Evolutionary conservation across 768 basidiomycete species (phyloP).

Genomic region (Trametes cingulata): DNA sequence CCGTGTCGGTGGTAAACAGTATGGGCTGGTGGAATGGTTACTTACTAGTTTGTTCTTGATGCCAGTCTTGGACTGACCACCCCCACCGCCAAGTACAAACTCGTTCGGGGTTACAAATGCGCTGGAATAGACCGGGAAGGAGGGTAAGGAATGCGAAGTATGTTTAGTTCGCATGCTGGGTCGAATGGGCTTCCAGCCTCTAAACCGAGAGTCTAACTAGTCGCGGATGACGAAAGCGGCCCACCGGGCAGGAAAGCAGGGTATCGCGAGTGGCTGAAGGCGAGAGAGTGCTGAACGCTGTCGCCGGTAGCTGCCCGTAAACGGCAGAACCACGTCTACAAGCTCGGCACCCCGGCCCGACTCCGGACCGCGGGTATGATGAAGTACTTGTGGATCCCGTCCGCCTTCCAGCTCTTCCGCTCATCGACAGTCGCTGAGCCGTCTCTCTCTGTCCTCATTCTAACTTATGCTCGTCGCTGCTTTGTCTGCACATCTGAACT

Average conservation of each 20-base stretch:
- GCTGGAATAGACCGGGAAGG: constrained; percentile 89
- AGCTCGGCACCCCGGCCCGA: background rate
- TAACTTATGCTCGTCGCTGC: constrained; percentile 15
- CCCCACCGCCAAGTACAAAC: constrained; percentile 87
- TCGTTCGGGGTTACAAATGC: constrained; percentile 73
- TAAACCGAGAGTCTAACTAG: background rate
- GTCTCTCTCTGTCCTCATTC: background rate
- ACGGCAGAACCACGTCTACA: constrained; percentile 4
- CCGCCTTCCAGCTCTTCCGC: constrained; percentile 1
- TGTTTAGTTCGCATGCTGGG: constrained; percentile 76
- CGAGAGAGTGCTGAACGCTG: background rate
- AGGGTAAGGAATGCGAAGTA: constrained; percentile 69
- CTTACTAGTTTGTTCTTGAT: constrained; percentile 93
- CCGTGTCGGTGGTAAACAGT: background rate
- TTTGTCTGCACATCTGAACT: background rate
- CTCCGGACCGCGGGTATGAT: background rate
- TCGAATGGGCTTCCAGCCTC: background rate
- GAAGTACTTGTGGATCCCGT: background rate
- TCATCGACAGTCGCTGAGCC: background rate
- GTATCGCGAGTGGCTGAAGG: background rate
- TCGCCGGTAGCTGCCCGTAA: background rate
- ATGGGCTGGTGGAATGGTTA: constrained; percentile 4
- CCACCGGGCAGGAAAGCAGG: background rate
- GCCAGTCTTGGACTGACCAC: constrained; percentile 81
- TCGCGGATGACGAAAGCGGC: background rate